Evolutionary conservation across 2,329 filamentous ascomycete species (phyloP).

Genomic region (Nigrograna mackinnonii): DNA sequence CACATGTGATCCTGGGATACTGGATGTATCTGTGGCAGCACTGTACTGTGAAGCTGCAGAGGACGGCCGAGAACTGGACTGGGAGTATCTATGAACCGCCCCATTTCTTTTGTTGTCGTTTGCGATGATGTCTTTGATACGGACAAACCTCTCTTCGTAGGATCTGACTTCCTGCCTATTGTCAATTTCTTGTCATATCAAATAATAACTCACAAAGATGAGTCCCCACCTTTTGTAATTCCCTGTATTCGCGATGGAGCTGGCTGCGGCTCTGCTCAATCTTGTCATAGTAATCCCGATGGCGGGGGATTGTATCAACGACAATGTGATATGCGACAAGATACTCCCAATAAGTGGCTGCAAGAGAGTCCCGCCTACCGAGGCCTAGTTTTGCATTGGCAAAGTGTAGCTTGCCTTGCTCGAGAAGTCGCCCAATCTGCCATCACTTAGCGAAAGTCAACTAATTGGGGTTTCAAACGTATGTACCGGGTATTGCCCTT

Average conservation of each 20-base stretch:
- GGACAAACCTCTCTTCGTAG: constrained; percentile 47
- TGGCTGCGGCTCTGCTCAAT: constrained; percentile 59
- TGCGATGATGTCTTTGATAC: constrained; percentile 55
- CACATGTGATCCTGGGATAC: constrained; percentile 15
- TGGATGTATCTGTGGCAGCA: constrained; percentile 4
- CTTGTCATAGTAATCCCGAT: constrained; percentile 69
- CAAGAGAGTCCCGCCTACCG: constrained; percentile 55
- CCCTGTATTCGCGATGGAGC: constrained; percentile 54
- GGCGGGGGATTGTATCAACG: constrained; percentile 73
- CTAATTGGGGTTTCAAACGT: not conserved
- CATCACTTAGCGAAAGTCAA: constrained; percentile 15
- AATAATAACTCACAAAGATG: not conserved
- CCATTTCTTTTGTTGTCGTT: constrained; percentile 61
- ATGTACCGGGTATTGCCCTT: constrained; percentile 32
- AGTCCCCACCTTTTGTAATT: constrained; percentile 30
- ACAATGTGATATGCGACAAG: constrained; percentile 80
- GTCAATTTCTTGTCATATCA: constrained; percentile 1
- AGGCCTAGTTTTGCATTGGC: constrained; percentile 58
- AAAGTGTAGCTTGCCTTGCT: constrained; percentile 45
- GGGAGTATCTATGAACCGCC: not conserved
- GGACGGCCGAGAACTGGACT: constrained; percentile 4
- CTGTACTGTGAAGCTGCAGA: constrained; percentile 9
- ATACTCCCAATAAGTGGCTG: constrained; percentile 81
- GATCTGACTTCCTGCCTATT: constrained; percentile 31
- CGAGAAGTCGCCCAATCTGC: constrained; percentile 46